These are phyloP conservation scores for Heracleum sosnowskyi DNA, from an alignment of 129 eudicot species.

Conservation along the genomic window DNA sequence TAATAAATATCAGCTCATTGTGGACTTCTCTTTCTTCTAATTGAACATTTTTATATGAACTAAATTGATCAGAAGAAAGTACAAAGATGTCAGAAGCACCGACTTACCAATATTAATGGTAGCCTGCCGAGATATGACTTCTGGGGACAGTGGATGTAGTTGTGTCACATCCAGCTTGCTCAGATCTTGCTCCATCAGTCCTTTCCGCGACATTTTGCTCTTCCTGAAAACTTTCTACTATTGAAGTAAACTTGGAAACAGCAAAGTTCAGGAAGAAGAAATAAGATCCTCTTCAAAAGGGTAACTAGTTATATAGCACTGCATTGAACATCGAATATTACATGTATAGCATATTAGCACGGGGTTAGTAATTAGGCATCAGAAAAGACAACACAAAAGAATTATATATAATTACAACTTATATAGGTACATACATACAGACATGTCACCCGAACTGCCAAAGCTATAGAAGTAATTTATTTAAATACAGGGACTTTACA, in stretches of 20 bases:
- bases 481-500: background rate
- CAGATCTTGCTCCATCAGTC: slow-evolving; percentile 85
- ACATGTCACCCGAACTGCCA: background rate
- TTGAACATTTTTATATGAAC: background rate
- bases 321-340: background rate
- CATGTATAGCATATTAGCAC: background rate
- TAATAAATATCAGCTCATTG: background rate
- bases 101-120: slow-evolving; percentile 77
- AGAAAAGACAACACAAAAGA: background rate
- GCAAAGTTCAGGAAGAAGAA: background rate
- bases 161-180: slow-evolving; percentile 76
- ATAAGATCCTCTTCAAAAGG: background rate
- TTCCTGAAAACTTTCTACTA: slow-evolving; percentile 12
- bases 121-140: slow-evolving; percentile 95
- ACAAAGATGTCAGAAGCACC: background rate
- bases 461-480: background rate
- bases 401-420: background rate
- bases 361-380: background rate
- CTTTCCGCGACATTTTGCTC: slow-evolving; percentile 68
- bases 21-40: background rate
- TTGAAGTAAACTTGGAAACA: background rate
- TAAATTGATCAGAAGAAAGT: background rate
- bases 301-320: background rate
- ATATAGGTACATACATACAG: background rate
- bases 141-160: slow-evolving; percentile 86